Evolutionary conservation across 2,329 filamentous ascomycete species (phyloP), one percentile per base, ranked within the genome.

Genomic region (Aspergillus versicolor): DNA sequence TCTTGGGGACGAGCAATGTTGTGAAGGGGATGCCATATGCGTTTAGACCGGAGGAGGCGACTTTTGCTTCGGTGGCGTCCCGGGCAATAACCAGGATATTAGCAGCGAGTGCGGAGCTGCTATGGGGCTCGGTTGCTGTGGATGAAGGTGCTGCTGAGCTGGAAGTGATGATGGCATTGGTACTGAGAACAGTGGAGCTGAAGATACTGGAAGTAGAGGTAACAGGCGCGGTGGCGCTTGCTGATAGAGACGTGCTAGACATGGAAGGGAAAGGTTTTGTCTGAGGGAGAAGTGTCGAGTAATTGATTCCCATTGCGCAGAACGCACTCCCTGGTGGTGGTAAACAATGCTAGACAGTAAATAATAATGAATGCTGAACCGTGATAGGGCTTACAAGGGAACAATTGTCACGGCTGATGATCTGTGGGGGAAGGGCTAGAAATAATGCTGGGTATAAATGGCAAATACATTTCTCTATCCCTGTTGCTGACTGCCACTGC

Each of bases 21-120:
- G 84, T 74, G 63, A 79, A 86, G 1, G 84, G 82, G 59, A 87
- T 86, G 38, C 82, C 84, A 63, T 87, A 87, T 56, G 77, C 83
- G 65, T 83, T 80, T 8, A 87, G 76, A 24, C 84, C 84, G 13
- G 79, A 79, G 34, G 77, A 79, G 9, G 80, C 80, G 22, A 79
- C 78, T n/a, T 71, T 72, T 5, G 80, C 81, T 2, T 81, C 76
- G 24, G 73, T 70, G 40, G 75, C 63, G 65, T 86, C 82, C 61
- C 78, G 76, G 38, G 82, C 83, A 61, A 87, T 76, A 45, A 87
- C 75, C 45, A 87, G 73, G 54, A 86, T 78, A 24, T 82, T 84
- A 5, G 64, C 65, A 15, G 69, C 62, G 27, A 71, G 52, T 12
- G 64, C 60, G 7, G 27, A 30, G 27, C 27, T 30, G 3, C 3